Percentiles rank a stretch among this genome's conserved stretches.
Evolutionary conservation across 106 monocot species (phyloP).

Genomic region (Amphibolis antarctica): DNA sequence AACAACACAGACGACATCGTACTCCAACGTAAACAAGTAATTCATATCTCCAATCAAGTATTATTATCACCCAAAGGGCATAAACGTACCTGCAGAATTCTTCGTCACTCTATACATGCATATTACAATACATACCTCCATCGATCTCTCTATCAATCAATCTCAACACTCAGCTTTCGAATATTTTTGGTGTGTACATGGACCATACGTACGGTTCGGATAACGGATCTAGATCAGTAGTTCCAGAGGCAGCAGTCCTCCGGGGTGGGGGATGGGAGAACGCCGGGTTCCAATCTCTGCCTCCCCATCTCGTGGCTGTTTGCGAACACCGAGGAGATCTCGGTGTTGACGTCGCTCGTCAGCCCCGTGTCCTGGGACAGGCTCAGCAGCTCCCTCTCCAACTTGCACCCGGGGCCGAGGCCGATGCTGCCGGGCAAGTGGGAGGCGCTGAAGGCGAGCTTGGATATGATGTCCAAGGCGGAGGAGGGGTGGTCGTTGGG

Average conservation of each 20-base stretch:
- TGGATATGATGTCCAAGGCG: neutral
- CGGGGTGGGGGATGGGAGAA: neutral
- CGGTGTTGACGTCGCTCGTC: constrained; percentile 26
- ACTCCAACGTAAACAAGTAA: too few relatives aligned
- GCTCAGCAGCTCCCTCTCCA: constrained; percentile 19
- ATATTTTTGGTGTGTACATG: too few relatives aligned
- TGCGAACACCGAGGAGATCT: constrained; percentile 21
- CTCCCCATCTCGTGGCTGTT: neutral
- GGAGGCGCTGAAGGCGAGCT: neutral
- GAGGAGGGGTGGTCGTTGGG: neutral
- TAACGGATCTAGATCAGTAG: too few relatives aligned
- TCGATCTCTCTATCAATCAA: too few relatives aligned
- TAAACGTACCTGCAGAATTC: too few relatives aligned
- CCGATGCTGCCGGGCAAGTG: neutral
- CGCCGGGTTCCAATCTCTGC: neutral
- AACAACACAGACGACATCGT: too few relatives aligned
- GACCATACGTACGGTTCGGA: too few relatives aligned
- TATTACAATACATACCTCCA: too few relatives aligned
- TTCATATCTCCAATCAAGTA: too few relatives aligned
- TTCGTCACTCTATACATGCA: too few relatives aligned
- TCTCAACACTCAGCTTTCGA: too few relatives aligned
- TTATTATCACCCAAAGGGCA: too few relatives aligned
- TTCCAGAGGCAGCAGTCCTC: neutral
- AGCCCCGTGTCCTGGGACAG: constrained; percentile 27
- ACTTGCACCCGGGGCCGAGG: constrained; percentile 1